Evolutionary conservation across 257 asterid genomes (phyloP), one percentile per base, ranked within the genome.

Genomic region (Rhazya stricta): DNA sequence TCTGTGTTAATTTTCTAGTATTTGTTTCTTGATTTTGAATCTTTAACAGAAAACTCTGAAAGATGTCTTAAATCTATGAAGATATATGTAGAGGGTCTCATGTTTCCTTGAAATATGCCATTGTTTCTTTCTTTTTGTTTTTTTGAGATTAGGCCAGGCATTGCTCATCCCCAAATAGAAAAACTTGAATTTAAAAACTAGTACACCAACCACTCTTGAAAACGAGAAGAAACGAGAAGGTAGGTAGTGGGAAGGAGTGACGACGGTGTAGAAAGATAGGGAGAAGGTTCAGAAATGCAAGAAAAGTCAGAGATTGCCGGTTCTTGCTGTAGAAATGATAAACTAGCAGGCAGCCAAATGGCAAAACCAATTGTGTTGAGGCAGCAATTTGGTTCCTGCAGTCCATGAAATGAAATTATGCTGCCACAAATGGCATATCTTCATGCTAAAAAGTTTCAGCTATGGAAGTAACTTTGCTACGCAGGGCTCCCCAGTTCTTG

Each of bases 41-140:
- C 21, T 66, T 21, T 65, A 43, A 61, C 71, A 67, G 60, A 74
- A 61, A 74, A 61, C 51, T 42, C 43, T 60, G 70, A 45, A 74
- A 36, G 60, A 5, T 74, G 61, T 30, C 34, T 45, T 43, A 3
- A 39, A 18, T 65, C 69, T 60, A 21, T 43, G 16, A 23, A 45
- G 53, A 53, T 19, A 29, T 42, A 41, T 9, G 27, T 41, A 45
- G 30, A 74, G 62, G 62, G 39, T 29, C 15, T 57, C 56, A 34
- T 25, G 56, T 25, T 41, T 48, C 69, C 56, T 29, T 50, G 43
- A 37, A 50, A 66, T 50, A 18, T 46, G 66, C 29, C 13, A 11
- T 63, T 48, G 53, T 19, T 42, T 9, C 16, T 42, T 27, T 57
- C 29, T 15, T 58, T 73, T 3, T 21, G 3, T 18, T 60, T 60